phyloP scores from a whole-genome alignment of 164 flowering plant species.

The Annona squamosa region DNA sequence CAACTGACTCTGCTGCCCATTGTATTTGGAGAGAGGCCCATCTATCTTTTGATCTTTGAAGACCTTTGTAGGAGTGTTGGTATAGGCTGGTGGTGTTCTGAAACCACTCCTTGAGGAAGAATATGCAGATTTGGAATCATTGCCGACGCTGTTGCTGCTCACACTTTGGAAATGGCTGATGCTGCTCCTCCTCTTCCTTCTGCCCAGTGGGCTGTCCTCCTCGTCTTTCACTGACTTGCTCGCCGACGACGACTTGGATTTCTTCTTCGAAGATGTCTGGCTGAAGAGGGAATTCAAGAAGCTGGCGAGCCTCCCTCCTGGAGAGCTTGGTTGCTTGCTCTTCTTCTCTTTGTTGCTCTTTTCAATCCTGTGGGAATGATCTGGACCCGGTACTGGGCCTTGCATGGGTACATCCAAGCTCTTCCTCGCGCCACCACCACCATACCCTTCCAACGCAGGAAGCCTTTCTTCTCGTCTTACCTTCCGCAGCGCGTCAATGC shows the following conservation, averaged over 20 bases:
- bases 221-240: constrained; percentile 38
- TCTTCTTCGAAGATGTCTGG: constrained; percentile 66
- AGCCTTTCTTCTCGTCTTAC: constrained; percentile 23
- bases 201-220: constrained; percentile 47
- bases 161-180: constrained; percentile 27
- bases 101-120: constrained; percentile 46
- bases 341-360: constrained; percentile 37
- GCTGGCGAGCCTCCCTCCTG: constrained; percentile 47
- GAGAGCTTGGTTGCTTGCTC: constrained; percentile 74
- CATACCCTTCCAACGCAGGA: constrained; percentile 10
- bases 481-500: constrained; percentile 18
- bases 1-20: constrained; percentile 15
- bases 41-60: constrained; percentile 35
- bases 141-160: background rate
- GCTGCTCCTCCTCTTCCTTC: constrained; percentile 38
- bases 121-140: constrained; percentile 14
- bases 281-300: constrained; percentile 22
- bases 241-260: constrained; percentile 34
- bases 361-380: constrained; percentile 11
- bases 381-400: constrained; percentile 14
- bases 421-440: constrained; percentile 38
- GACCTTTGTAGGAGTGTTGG: constrained; percentile 34
- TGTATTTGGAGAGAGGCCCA: constrained; percentile 18
- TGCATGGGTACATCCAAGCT: constrained; percentile 53
- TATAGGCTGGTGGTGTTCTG: constrained; percentile 52